Evolutionary conservation across 1,139 yeast genomes (phyloP), one percentile per base, ranked within the genome.

Genomic region (Hansenula lynferdii): DNA sequence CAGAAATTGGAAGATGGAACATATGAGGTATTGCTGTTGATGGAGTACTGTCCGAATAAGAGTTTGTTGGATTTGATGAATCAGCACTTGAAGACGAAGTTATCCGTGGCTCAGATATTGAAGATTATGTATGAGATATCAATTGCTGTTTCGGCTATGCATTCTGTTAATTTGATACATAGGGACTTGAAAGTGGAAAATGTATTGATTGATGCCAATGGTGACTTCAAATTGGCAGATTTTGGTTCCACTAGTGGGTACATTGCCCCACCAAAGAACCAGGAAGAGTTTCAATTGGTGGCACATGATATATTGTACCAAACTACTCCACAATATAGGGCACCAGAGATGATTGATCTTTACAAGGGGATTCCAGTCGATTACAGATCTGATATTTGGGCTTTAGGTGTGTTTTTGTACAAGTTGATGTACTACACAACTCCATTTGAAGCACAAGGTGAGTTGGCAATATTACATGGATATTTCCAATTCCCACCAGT

Each of bases 381-480:
- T 57, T 85, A 82, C 49, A 82, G 81, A 58, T 73, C 85, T 2
- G 95, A 85, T 59, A 78, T 84, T 27, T 85, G 95, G 95, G 95
- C 94, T 0, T 60, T 85, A 30, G 95, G 95, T 11, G 83, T 85
- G 25, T 82, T 84, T 48, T 62, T 84, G 21, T 85, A 81, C 62
- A 85, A 85, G 54, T 60, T 84, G 42, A 83, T 92, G 59, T 85
- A 80, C 54, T 85, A 81, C 54, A 84, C 84, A 1, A 85, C 95
- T 1, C 95, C 95, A 0, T 85, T 85, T 57, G 95, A 85, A 58
- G 72, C 77, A 29, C 67, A 65, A 21, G 92, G 90, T 11, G 90
- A 84, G 45, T 66, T 75, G 38, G 90, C 90, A 22, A 82, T 85
- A 21, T 58, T 84, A 37, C 80, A 78, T 54, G 86, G 86, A 5